Percentiles rank a stretch among this genome's conserved stretches.
phyloP scores from a whole-genome alignment of 2,329 filamentous ascomycete genomes.

The Cladosporium sp. region DNA sequence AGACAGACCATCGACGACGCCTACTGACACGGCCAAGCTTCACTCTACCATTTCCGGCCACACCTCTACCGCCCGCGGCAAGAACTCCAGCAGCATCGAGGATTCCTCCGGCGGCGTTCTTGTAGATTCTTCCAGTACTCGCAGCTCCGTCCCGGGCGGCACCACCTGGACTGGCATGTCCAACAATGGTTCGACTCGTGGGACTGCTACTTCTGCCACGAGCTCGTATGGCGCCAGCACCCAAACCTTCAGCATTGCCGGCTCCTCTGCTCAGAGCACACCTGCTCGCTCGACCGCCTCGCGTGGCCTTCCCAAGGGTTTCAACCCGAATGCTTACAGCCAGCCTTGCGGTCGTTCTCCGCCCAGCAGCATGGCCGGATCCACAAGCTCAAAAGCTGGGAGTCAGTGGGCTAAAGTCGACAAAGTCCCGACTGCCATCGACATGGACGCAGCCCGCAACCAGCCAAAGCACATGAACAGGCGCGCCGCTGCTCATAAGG shows the following conservation, averaged over 20 bases:
- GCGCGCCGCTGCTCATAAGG: not conserved
- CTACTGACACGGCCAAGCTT: not conserved
- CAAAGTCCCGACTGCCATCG: not conserved
- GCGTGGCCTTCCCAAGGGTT: not conserved
- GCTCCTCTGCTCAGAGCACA: not conserved
- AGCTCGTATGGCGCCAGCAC: not conserved
- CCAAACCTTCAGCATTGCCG: not conserved
- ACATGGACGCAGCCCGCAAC: not conserved
- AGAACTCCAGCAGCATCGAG: not conserved
- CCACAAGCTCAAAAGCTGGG: not conserved
- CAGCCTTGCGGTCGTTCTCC: not conserved
- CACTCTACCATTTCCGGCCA: not conserved
- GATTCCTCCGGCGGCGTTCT: not conserved
- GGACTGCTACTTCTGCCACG: not conserved
- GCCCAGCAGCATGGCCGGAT: not conserved
- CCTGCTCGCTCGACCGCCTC: not conserved
- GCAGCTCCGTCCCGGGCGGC: not conserved
- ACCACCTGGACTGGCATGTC: not conserved
- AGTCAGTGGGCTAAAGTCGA: not conserved
- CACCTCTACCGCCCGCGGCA: not conserved
- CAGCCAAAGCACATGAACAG: not conserved
- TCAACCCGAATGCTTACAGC: not conserved
- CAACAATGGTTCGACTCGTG: not conserved
- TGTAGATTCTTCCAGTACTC: not conserved
- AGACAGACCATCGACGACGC: not conserved